phyloP scores from a whole-genome alignment of 1,139 yeast species.

The Hansenula lynferdii region DNA sequence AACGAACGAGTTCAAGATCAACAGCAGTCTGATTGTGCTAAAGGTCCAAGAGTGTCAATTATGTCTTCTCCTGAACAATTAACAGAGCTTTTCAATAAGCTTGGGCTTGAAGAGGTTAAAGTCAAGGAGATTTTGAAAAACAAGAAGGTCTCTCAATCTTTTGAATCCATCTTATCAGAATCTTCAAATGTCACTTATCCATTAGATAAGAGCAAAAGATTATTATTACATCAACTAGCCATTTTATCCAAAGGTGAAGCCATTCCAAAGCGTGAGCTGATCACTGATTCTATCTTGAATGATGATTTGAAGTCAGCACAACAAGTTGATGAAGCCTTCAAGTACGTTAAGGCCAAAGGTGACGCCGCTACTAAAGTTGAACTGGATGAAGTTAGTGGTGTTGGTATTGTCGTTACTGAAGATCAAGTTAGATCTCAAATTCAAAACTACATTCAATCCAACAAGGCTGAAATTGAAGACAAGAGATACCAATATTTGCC shows the following conservation, averaged over 20 bases:
- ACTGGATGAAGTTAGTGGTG: conserved; percentile 67
- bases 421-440: conserved; percentile 61
- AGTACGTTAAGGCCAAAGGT: conserved; percentile 53
- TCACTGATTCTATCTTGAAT: conserved; percentile 57
- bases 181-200: conserved; percentile 28
- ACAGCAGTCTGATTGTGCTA: no score
- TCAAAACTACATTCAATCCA: conserved; percentile 49
- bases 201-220: conserved; percentile 46
- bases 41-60: background rate
- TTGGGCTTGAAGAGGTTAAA: conserved; percentile 72
- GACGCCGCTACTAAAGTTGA: conserved; percentile 36
- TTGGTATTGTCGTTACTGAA: conserved; percentile 68
- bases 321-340: conserved; percentile 79
- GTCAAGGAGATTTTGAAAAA: conserved; percentile 75
- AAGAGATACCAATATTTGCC: conserved; percentile 80
- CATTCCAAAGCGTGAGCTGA: conserved; percentile 37
- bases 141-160: conserved; percentile 72
- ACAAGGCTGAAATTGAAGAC: conserved; percentile 54
- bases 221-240: conserved; percentile 75
- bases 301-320: conserved; percentile 61
- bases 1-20: no score
- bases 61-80: conserved; percentile 36
- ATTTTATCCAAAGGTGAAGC: conserved; percentile 46
- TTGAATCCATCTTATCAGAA: conserved; percentile 52
- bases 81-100: conserved; percentile 41